Percentiles rank a stretch among this genome's conserved stretches.
Evolutionary conservation across 352 stramenopile genomes (phyloP).

Genomic region (Phytophthora litchii): DNA sequence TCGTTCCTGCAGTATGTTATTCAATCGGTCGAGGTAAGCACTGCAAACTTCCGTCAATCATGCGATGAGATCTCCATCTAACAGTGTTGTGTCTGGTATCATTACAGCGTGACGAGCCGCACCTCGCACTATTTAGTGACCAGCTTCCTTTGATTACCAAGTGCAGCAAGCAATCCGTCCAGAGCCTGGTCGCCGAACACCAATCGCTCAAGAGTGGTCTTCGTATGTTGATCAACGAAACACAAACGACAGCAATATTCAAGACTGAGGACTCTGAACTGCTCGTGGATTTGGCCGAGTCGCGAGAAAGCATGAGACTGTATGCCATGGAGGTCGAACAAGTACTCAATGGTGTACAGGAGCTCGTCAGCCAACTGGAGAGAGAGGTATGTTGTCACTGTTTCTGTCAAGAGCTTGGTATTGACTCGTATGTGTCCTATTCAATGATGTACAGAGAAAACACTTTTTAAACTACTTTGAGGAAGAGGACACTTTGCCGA

Average conservation of each 20-base stretch:
- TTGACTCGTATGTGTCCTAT: neutral
- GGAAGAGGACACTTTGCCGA: slow-evolving; percentile 63
- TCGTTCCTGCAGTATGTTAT: slow-evolving; percentile 85
- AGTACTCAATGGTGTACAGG: slow-evolving; percentile 55
- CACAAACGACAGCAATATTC: slow-evolving; percentile 41
- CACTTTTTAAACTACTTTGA: slow-evolving; percentile 81
- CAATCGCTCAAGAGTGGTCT: slow-evolving; percentile 61
- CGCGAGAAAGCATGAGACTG: slow-evolving; percentile 47
- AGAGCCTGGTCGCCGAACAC: slow-evolving; percentile 61
- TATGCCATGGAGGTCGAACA: slow-evolving; percentile 68
- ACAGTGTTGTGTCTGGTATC: slow-evolving; percentile 4
- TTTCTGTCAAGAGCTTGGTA: neutral
- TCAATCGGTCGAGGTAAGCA: slow-evolving; percentile 65
- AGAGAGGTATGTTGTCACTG: slow-evolving; percentile 40
- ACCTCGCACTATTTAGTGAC: slow-evolving; percentile 62
- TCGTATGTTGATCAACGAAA: slow-evolving; percentile 61
- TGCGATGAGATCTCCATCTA: slow-evolving; percentile 2
- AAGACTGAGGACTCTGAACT: slow-evolving; percentile 38
- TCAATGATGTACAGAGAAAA: slow-evolving; percentile 43
- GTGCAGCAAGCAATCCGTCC: slow-evolving; percentile 71
- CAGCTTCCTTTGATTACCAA: slow-evolving; percentile 69
- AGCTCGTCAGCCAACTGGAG: slow-evolving; percentile 53
- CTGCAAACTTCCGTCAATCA: neutral
- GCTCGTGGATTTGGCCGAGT: slow-evolving; percentile 25
- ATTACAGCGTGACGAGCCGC: slow-evolving; percentile 62